Conservation (phyloP, 2,329 filamentous ascomycete species). For the Helotiales sp. region DNA sequence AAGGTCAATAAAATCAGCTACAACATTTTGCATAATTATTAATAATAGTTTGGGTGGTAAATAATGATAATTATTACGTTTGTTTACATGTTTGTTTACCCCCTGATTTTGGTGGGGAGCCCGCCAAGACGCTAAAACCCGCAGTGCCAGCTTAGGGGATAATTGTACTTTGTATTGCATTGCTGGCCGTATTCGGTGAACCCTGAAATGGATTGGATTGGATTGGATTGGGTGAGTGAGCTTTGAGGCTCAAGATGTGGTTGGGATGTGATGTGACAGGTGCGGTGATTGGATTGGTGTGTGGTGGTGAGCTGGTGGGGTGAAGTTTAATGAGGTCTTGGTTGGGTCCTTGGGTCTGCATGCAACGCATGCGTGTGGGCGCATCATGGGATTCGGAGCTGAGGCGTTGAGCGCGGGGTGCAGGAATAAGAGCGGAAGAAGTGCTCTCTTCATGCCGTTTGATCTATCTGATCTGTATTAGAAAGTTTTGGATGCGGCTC, state of each 20-base stretch:
- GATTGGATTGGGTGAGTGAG: neutral
- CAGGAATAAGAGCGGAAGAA: neutral
- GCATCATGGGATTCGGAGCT: neutral
- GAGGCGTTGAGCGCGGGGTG: neutral
- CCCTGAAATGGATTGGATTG: neutral
- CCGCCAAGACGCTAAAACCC: too few species aligned
- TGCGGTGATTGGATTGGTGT: constrained; percentile 5
- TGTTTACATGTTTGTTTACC: neutral
- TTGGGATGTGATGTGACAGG: neutral
- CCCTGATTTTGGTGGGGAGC: too few species aligned
- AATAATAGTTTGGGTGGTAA: neutral
- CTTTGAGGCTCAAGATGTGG: neutral
- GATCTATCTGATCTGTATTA: neutral
- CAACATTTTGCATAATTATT: too few species aligned
- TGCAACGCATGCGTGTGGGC: neutral
- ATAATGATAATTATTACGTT: neutral
- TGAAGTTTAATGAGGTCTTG: neutral
- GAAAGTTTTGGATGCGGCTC: neutral
- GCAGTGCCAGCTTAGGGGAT: too few species aligned
- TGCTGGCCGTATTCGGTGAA: neutral
- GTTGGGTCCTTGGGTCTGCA: neutral
- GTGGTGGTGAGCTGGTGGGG: neutral
- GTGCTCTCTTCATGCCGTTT: neutral
- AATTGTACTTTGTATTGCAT: too few species aligned
- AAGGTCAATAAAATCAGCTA: too few species aligned